A percentile compares a stretch with the other conserved stretches of the same genome.
Conservation (phyloP, 2,329 filamentous ascomycete species). For the Xylaria digitata region DNA sequence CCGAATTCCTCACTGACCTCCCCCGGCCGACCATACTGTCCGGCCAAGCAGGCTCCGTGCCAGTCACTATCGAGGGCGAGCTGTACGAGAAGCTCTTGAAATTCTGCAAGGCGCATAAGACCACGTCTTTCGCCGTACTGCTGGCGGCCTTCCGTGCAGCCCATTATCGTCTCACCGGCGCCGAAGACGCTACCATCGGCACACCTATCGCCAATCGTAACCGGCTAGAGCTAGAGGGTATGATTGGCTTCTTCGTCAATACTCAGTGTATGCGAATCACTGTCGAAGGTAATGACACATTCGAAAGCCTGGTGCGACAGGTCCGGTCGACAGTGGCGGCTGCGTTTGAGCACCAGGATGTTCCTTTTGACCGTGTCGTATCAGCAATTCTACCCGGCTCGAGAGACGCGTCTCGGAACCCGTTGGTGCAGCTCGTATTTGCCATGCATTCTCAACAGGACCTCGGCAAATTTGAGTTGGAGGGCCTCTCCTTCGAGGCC, state of each 20-base stretch:
- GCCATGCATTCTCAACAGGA: slow-evolving; percentile 31
- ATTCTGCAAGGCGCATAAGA: slow-evolving; percentile 22
- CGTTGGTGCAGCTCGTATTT: slow-evolving; percentile 29
- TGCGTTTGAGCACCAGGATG: slow-evolving; percentile 31
- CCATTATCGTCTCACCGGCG: slow-evolving; percentile 32
- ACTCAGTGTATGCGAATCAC: slow-evolving; percentile 30
- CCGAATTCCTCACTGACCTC: slow-evolving; percentile 26
- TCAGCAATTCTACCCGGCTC: slow-evolving; percentile 28
- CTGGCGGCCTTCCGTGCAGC: slow-evolving; percentile 29
- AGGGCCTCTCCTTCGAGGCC: slow-evolving; percentile 23
- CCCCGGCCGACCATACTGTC: slow-evolving; percentile 22
- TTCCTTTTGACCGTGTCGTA: slow-evolving; percentile 31
- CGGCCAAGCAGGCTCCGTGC: slow-evolving; percentile 20
- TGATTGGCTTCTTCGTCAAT: slow-evolving; percentile 35
- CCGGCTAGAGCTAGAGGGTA: slow-evolving; percentile 26
- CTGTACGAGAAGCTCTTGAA: slow-evolving; percentile 15
- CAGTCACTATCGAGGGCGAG: slow-evolving; percentile 26
- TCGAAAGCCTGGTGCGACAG: slow-evolving; percentile 31
- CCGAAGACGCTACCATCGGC: slow-evolving; percentile 31
- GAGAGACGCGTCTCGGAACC: slow-evolving; percentile 29
- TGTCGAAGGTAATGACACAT: slow-evolving; percentile 19
- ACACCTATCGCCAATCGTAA: slow-evolving; percentile 29
- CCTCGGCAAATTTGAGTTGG: slow-evolving; percentile 30
- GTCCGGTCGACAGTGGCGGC: slow-evolving; percentile 24
- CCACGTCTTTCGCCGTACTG: slow-evolving; percentile 25